phyloP scores from a whole-genome alignment of 495 filamentous ascomycete genomes.

The Lophium mytilinum region DNA sequence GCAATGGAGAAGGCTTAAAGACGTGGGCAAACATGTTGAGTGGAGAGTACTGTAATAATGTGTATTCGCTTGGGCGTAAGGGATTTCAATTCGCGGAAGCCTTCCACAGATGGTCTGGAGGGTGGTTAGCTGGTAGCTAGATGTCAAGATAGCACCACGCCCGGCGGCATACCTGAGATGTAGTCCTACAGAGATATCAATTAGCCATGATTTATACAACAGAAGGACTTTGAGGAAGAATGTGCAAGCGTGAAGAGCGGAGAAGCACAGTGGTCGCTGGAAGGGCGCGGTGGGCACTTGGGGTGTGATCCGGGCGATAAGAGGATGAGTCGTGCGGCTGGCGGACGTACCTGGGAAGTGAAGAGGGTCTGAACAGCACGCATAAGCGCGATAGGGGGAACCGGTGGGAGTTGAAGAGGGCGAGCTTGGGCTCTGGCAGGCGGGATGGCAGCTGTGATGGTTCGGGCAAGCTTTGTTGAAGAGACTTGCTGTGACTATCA shows the following conservation, averaged over 20 bases:
- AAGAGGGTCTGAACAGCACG: constrained; percentile 86
- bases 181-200: constrained; percentile 23
- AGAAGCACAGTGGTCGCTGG: neutral
- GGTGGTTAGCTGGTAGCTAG: constrained; percentile 21
- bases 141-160: too few relatives aligned
- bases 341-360: constrained; percentile 46
- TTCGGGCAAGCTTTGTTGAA: neutral
- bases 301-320: constrained; percentile 21
- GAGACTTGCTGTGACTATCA: neutral
- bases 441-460: neutral
- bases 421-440: neutral
- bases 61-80: constrained; percentile 20
- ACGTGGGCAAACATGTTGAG: constrained; percentile 63
- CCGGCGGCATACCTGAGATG: constrained; percentile 27
- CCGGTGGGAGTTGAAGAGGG: neutral
- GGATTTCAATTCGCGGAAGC: constrained; percentile 66
- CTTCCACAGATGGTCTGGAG: constrained; percentile 95
- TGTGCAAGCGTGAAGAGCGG: neutral
- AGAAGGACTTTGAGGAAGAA: neutral
- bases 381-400: constrained; percentile 61
- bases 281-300: constrained; percentile 10
- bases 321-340: constrained; percentile 5
- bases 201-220: constrained; percentile 19
- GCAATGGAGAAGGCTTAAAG: constrained; percentile 48
- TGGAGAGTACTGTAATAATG: constrained; percentile 13